Percentiles rank a stretch among this genome's conserved stretches.
Conservation (phyloP, 129 eudicot species). For the Tagetes erecta region DNA sequence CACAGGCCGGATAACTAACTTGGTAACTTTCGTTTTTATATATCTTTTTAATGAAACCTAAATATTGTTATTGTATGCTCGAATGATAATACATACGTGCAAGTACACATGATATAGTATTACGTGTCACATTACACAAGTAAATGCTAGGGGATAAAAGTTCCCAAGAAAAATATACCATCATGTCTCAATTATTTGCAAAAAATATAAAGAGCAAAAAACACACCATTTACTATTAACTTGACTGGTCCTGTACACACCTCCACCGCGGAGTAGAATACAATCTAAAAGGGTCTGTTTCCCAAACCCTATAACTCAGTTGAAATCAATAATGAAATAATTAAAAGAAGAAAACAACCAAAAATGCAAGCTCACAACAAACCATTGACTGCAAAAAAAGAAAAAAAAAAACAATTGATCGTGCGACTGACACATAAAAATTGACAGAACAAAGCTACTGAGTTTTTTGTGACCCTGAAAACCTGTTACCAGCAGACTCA, state of each 20-base stretch:
- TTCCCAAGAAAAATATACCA: background rate
- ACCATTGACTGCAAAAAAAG: conserved; percentile 40
- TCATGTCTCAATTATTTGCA: background rate
- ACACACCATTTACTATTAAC: conserved; percentile 41
- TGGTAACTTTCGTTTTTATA: too few relatives aligned
- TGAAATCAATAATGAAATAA: conserved; percentile 34
- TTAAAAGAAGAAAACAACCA: conserved; percentile 31
- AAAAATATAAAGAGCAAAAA: conserved; percentile 27
- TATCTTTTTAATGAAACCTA: too few relatives aligned
- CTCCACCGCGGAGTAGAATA: conserved; percentile 39
- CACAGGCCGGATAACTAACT: too few relatives aligned
- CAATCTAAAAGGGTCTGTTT: conserved; percentile 42
- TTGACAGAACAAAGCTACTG: conserved; percentile 22
- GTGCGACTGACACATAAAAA: conserved; percentile 27
- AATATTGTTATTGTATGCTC: too few relatives aligned
- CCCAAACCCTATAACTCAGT: conserved; percentile 41
- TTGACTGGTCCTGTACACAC: conserved; percentile 55
- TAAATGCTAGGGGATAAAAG: too few relatives aligned
- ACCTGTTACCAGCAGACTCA: background rate
- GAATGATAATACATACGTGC: too few relatives aligned
- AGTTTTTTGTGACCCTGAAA: conserved; percentile 6
- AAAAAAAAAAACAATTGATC: background rate
- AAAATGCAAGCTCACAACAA: conserved; percentile 65
- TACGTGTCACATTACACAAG: too few relatives aligned
- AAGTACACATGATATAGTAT: too few relatives aligned